Base-by-base conservation (phyloP, 2,329 filamentous ascomycete genomes). In the Cordyceps sp. region DNA sequence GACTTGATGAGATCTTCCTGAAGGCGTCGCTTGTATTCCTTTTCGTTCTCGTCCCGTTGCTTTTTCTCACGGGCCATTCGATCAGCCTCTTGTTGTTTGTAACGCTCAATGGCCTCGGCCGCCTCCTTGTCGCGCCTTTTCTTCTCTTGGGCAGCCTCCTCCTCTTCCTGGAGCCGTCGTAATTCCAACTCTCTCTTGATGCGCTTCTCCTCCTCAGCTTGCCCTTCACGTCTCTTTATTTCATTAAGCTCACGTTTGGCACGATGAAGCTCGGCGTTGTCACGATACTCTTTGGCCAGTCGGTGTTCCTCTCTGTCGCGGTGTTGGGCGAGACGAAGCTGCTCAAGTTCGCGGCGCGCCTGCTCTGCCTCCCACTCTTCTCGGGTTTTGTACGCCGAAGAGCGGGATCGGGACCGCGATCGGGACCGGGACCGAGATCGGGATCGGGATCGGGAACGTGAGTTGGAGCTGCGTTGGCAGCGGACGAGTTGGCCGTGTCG, bases 1-100 rank as follows among this genome's bases (percentile, higher is more conserved):
- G 70, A 67, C 30, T 65, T 64, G 36, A 67, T 51, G 24, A 78
- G 53, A 31, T 73, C 63, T 39, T 73, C 66, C 42, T 69, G 65
- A 29, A 77, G 52, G 26, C 65, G 61, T 18, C 57, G 55, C 44
- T 66, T 60, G 41, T 69, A 73, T 42, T 73, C 61, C 38, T 55
- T 58, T 29, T 76, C 66, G 26, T 53, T 55, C 36, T 57, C 47
- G 36, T 64, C 65, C 33, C 57, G 58, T 34, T 64, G 59, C 36
- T 60, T 58, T 39, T 58, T 55, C 39, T 67, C 63, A 40, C 52
- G 59, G 25, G 57, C 52, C 17, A 51, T 46, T 33, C 62, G 62
- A 34, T 67, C 62, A 12, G 57, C 52, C 39, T 68, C 61, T 34
- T 59, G 52, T 20, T 51, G 54, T 50, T 64, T 64, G 42, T 61